Evolutionary conservation across 768 basidiomycete species (phyloP), one percentile per base, ranked within the genome.

Genomic region (Lactifluus pinguis): DNA sequence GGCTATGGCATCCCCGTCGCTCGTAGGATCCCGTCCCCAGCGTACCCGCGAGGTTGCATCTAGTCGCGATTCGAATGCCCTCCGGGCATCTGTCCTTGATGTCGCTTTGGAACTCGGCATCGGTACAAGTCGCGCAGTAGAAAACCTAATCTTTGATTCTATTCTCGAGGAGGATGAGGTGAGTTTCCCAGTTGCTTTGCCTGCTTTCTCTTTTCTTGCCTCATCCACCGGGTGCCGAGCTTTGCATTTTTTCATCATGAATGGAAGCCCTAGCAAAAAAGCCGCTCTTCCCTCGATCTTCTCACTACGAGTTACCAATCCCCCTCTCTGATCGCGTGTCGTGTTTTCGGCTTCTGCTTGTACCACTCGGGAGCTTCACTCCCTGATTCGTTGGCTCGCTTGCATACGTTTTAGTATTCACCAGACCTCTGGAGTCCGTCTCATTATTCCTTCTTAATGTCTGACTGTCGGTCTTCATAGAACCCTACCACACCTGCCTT

Each of bases 11-110:
- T 19, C 59, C 30, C 53, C 53, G 14, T 14, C 48, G 36, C 19
- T 49, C 36, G 48, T 58, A 21, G 56, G 51, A 6, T 14, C 55
- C 17, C 61, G 57, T 38, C 48, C 61, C 11, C 51, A 42, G 41
- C 61, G 52, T 19, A 36, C 21, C 7, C 61, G 56, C 30, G 57
- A 38, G 11, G 13, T 48, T 15, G 38, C 45, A 30, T 29, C 62
- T 29, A 58, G 32, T 58, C 80, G 84, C 44, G 76, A 83, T 67
- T 85, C 85, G 0, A 80, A 76, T 70, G 70, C 79, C 14, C 75
- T 89, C 19, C 80, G 87, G 15, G 86, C 87, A 1, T 88, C 86
- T 15, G 86, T 89, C 25, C 79, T 89, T 44, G 86, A 89, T 67
- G 84, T 78, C 7, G 87, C 87, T 7, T 76, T 89, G 42, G 75